Evolutionary conservation across 1,139 yeast species (phyloP).

Genomic region (Yamadazyma sp.): DNA sequence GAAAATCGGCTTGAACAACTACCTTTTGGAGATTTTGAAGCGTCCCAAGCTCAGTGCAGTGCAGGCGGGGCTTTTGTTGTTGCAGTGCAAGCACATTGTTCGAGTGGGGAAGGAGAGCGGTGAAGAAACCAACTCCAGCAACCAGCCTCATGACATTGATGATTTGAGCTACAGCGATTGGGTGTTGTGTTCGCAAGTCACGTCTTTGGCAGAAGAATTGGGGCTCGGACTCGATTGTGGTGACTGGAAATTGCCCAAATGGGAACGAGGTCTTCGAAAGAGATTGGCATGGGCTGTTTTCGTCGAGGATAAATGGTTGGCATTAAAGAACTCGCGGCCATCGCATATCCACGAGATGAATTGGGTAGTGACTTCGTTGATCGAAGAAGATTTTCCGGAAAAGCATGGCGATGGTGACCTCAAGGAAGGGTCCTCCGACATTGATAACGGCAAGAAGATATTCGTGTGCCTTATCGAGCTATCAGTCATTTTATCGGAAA

Average conservation of each 20-base stretch:
- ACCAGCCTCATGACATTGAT: slow-evolving; percentile 9
- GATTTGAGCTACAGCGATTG: slow-evolving; percentile 69
- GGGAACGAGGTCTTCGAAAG: slow-evolving; percentile 86
- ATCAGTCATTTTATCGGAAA: slow-evolving; percentile 70
- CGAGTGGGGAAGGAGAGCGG: slow-evolving; percentile 13
- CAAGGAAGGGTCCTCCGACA: slow-evolving; percentile 65
- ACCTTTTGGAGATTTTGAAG: slow-evolving; percentile 65
- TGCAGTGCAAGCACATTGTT: slow-evolving; percentile 60
- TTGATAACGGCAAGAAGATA: slow-evolving; percentile 68
- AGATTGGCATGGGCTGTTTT: slow-evolving; percentile 93
- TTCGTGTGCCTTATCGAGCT: slow-evolving; percentile 71
- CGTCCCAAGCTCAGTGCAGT: slow-evolving; percentile 79
- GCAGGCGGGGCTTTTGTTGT: slow-evolving; percentile 69
- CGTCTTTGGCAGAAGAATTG: slow-evolving; percentile 79
- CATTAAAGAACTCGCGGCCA: slow-evolving; percentile 76
- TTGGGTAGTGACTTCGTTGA: slow-evolving; percentile 65
- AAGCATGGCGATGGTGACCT: slow-evolving; percentile 57
- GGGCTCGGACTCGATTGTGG: slow-evolving; percentile 86
- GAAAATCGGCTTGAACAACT: slow-evolving; percentile 54
- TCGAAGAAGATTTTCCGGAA: slow-evolving; percentile 76
- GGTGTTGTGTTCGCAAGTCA: slow-evolving; percentile 84
- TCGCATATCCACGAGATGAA: slow-evolving; percentile 68
- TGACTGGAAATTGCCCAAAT: slow-evolving; percentile 84
- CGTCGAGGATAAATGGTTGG: slow-evolving; percentile 85
- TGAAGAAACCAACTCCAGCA: slow-evolving; percentile 5